Evolutionary conservation across 1,284 basidiomycete species (phyloP).

Genomic region (Irpex rosettiformis): DNA sequence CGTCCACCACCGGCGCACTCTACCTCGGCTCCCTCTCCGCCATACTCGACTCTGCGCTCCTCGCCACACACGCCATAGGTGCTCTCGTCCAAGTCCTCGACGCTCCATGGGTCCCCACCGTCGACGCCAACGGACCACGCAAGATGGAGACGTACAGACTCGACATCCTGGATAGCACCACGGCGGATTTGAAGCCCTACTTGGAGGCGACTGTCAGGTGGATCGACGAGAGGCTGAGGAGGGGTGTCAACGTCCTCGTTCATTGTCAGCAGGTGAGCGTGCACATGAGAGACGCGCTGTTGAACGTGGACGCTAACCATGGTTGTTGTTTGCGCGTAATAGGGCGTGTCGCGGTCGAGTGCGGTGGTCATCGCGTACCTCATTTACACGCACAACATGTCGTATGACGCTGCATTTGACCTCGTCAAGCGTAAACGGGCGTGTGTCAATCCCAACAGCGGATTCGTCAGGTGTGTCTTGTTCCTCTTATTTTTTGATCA

Average conservation of each 20-base stretch:
- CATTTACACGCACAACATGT: conserved; percentile 61
- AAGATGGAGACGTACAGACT: conserved; percentile 57
- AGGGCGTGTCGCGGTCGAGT: conserved; percentile 67
- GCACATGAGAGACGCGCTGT: too few relatives aligned
- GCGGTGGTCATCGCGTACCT: conserved; percentile 68
- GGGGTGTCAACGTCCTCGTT: conserved; percentile 56
- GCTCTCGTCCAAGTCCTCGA: conserved; percentile 70
- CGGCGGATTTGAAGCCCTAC: conserved; percentile 50
- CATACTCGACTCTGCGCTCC: conserved; percentile 33
- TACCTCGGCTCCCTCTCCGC: conserved; percentile 38
- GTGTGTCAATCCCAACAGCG: conserved; percentile 70
- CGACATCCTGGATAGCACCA: conserved; percentile 54
- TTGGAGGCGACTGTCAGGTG: conserved; percentile 54
- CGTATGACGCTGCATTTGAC: conserved; percentile 58
- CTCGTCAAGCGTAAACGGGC: conserved; percentile 57
- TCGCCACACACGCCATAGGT: conserved; percentile 43
- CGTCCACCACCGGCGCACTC: conserved; percentile 29
- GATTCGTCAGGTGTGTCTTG: conserved; percentile 33
- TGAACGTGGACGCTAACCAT: too few relatives aligned
- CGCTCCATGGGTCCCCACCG: conserved; percentile 60
- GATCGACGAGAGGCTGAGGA: conserved; percentile 46
- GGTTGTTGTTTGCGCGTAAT: too few relatives aligned
- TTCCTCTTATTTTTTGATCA: background rate
- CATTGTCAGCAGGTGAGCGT: conserved; percentile 66
- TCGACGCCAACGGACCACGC: conserved; percentile 36